Percentiles rank a stretch among this genome's conserved stretches.
phyloP scores from a whole-genome alignment of 2,329 filamentous ascomycete genomes.

The Arthrinium phaeospermum region DNA sequence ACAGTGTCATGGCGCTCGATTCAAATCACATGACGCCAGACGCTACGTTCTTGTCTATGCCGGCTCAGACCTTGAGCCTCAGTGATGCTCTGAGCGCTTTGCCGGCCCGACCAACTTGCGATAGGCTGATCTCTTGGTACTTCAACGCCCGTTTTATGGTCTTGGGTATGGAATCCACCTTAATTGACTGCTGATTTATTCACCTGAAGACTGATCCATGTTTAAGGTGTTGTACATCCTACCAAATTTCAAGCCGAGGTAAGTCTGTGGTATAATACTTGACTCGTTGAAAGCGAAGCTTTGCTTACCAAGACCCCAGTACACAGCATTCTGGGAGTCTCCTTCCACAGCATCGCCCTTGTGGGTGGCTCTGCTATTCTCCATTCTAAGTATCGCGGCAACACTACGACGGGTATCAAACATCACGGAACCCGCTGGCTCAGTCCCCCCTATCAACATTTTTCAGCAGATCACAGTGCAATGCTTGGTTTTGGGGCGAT shows the following conservation, averaged over 20 bases:
- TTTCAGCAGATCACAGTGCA: slow-evolving; percentile 31
- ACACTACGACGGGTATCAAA: slow-evolving; percentile 23
- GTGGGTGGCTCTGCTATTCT: slow-evolving; percentile 46
- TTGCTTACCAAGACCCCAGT: slow-evolving; percentile 29
- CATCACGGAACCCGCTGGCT: slow-evolving; percentile 3
- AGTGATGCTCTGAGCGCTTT: slow-evolving; percentile 29
- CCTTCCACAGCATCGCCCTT: slow-evolving; percentile 39
- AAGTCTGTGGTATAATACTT: slow-evolving; percentile 2
- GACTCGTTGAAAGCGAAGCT: background rate
- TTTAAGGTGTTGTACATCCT: slow-evolving; percentile 33
- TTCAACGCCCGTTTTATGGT: slow-evolving; percentile 35
- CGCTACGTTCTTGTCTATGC: slow-evolving; percentile 22
- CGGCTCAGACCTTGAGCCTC: slow-evolving; percentile 19
- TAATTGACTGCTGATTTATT: background rate
- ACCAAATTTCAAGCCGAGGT: slow-evolving; percentile 37
- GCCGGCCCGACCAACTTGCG: slow-evolving; percentile 35
- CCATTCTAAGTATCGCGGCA: slow-evolving; percentile 41
- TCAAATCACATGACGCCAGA: slow-evolving; percentile 20
- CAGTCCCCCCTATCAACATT: slow-evolving; percentile 24
- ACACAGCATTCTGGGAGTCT: slow-evolving; percentile 43
- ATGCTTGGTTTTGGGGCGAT: slow-evolving; percentile 35
- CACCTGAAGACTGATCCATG: background rate
- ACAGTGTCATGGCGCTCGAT: background rate
- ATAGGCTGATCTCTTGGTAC: slow-evolving; percentile 39
- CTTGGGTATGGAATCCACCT: slow-evolving; percentile 30